These are phyloP conservation scores for Aspergillus affinis DNA, from an alignment of 495 filamentous ascomycete species.

Conservation along the genomic window DNA sequence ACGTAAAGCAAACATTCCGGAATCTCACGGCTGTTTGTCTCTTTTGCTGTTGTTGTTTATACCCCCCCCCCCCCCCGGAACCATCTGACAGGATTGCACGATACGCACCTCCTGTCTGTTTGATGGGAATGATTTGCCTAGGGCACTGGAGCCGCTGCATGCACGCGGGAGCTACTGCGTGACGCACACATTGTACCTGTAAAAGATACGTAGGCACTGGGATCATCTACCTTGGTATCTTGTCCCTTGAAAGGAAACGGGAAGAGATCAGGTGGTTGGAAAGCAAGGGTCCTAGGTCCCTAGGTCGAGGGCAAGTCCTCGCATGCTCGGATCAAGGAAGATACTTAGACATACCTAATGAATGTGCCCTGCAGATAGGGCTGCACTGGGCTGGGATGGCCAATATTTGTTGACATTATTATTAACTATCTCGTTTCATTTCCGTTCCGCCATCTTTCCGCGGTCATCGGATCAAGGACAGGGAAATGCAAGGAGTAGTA, in stretches of 20 bases:
- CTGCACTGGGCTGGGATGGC: neutral
- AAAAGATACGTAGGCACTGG: conserved; percentile 1
- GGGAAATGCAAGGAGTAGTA: conserved; percentile 9
- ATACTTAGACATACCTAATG: neutral
- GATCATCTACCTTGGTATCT: no score
- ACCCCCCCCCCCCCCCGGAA: neutral
- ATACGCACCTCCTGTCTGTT: conserved; percentile 2
- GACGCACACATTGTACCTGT: conserved; percentile 10
- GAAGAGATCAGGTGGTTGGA: conserved; percentile 6
- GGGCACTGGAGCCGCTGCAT: conserved; percentile 17
- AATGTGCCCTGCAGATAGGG: conserved; percentile 1
- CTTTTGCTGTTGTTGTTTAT: neutral
- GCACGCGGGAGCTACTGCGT: conserved; percentile 24
- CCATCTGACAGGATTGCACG: no score
- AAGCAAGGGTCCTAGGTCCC: neutral
- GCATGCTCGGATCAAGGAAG: conserved; percentile 4
- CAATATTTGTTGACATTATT: no score
- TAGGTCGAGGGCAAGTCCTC: neutral
- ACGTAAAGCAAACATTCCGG: no score
- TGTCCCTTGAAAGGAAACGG: no score
- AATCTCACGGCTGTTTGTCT: neutral
- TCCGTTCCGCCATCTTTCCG: neutral
- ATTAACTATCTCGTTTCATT: no score
- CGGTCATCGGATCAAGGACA: no score
- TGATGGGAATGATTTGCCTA: neutral